Conservation (phyloP, 495 filamentous ascomycete species). For the Lophiotrema nucula region DNA sequence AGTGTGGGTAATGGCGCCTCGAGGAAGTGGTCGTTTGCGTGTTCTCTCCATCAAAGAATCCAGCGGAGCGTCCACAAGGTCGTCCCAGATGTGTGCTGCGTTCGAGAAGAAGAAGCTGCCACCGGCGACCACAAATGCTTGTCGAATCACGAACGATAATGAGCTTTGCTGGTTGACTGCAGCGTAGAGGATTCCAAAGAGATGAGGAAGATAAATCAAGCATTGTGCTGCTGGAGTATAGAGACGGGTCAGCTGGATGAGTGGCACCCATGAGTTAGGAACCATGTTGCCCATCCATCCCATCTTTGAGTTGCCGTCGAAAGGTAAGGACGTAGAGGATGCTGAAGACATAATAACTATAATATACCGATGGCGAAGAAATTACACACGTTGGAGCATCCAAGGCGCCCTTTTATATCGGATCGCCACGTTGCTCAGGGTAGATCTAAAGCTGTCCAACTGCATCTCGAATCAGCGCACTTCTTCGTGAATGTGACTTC, state of each 20-base stretch:
- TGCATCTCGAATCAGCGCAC: no score
- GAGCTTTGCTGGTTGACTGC: constrained; percentile 19
- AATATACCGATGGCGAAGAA: no score
- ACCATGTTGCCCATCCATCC: no score
- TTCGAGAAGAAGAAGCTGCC: constrained; percentile 39
- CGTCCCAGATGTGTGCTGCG: constrained; percentile 46
- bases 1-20: constrained; percentile 44
- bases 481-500: no score
- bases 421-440: no score
- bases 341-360: no score
- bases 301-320: no score
- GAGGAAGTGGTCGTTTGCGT: constrained; percentile 46
- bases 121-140: background rate
- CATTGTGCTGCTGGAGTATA: constrained; percentile 2
- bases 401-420: no score
- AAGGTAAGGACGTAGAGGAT: no score
- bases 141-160: background rate
- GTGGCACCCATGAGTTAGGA: constrained; percentile 19
- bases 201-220: constrained; percentile 30
- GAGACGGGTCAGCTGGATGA: constrained; percentile 13
- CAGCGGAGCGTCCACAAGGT: constrained; percentile 46
- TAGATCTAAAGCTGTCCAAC: no score
- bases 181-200: constrained; percentile 39
- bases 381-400: no score
- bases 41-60: constrained; percentile 45